phyloP scores from a whole-genome alignment of 2,329 filamentous ascomycete species.

The Arthrobotrys sphaeroides region DNA sequence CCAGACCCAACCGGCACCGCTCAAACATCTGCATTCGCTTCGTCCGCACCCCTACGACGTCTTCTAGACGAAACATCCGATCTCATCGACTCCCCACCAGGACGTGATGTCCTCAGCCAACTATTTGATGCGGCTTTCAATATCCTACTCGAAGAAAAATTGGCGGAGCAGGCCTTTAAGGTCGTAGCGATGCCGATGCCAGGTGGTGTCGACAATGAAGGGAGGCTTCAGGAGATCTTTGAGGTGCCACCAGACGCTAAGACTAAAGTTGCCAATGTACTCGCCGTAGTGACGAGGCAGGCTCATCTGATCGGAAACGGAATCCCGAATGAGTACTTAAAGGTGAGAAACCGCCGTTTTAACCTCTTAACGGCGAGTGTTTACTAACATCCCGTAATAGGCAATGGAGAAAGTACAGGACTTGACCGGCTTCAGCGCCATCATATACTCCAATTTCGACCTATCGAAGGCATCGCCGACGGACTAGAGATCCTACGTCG shows the following conservation, averaged over 20 bases:
- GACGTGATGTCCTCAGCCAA: conserved; percentile 83
- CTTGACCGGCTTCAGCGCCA: conserved; percentile 82
- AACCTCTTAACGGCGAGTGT: conserved; percentile 55
- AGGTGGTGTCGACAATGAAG: conserved; percentile 54
- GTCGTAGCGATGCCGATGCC: conserved; percentile 61
- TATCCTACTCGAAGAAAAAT: conserved; percentile 81
- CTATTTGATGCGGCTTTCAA: conserved; percentile 89
- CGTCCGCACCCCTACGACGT: conserved; percentile 74
- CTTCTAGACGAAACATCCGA: conserved; percentile 96
- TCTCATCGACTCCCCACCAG: conserved; percentile 90
- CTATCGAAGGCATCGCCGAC: conserved; percentile 57
- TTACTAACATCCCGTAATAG: conserved; percentile 63
- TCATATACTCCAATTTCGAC: conserved; percentile 85
- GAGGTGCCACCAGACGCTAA: conserved; percentile 63
- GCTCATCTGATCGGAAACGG: conserved; percentile 88
- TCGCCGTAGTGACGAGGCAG: conserved; percentile 89
- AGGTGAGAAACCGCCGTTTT: conserved; percentile 59
- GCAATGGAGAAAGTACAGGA: conserved; percentile 80
- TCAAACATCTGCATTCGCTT: conserved; percentile 61
- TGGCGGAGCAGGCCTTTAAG: conserved; percentile 82
- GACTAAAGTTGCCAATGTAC: conserved; percentile 83
- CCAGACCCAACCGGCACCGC: conserved; percentile 58
- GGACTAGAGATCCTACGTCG: conserved; percentile 16
- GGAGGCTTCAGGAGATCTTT: conserved; percentile 66
- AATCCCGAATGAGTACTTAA: conserved; percentile 74